These are phyloP conservation scores for Malania oleifera DNA, from an alignment of 164 flowering plant genomes.

Conservation along the genomic window DNA sequence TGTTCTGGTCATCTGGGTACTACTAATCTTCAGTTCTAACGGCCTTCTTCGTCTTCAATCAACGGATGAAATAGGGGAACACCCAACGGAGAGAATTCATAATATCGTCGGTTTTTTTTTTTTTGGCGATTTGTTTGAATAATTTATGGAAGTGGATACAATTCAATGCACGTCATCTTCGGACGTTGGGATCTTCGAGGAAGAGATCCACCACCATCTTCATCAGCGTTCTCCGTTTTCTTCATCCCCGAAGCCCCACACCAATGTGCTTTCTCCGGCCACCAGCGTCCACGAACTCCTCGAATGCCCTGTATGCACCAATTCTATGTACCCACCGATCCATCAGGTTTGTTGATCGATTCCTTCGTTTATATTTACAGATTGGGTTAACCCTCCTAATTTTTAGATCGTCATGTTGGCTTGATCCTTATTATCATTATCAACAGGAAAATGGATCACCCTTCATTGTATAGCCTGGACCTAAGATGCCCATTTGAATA, in stretches of 20 bases:
- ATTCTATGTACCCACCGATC: conserved; percentile 43
- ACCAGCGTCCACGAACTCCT: conserved; percentile 37
- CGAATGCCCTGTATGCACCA: conserved; percentile 41
- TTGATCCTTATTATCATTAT: background rate
- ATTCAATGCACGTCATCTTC: conserved; percentile 31
- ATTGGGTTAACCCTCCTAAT: background rate
- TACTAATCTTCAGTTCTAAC: background rate
- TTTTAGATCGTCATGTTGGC: background rate
- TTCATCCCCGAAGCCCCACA: conserved; percentile 22
- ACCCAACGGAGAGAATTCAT: background rate
- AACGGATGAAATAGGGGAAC: background rate
- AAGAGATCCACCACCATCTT: conserved; percentile 26
- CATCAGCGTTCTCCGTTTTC: conserved; percentile 14
- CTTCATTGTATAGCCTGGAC: too few relatives aligned
- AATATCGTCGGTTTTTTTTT: background rate
- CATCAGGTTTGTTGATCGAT: conserved; percentile 27
- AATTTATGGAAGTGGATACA: conserved; percentile 24
- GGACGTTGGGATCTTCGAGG: conserved; percentile 26
- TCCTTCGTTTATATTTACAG: background rate
- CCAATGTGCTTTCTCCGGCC: conserved; percentile 15
- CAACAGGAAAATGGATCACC: too few relatives aligned
- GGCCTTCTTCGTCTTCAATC: background rate
- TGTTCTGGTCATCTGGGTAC: conserved; percentile 1
- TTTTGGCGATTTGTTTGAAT: background rate
- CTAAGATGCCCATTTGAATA: too few relatives aligned